These are phyloP conservation scores for Entomortierella lignicola DNA, from an alignment of 192 early-diverging fungal genomes.

Conservation along the genomic window DNA sequence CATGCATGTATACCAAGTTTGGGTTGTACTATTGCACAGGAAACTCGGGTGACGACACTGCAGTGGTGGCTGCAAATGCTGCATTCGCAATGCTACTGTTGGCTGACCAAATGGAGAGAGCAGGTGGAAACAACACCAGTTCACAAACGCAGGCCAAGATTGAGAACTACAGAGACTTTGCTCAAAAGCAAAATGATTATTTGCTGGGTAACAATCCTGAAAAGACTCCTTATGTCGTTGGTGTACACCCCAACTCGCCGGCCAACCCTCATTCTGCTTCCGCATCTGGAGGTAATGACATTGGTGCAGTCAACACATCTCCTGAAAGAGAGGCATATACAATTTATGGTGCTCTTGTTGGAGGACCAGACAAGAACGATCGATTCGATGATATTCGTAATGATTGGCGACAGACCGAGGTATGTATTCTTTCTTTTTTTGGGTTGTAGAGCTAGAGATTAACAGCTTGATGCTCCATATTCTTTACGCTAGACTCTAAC, in stretches of 20 bases:
- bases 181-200: constrained; percentile 62
- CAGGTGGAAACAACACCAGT: constrained; percentile 5
- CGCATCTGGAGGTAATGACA: constrained; percentile 62
- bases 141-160: constrained; percentile 13
- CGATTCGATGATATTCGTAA: constrained; percentile 58
- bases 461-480: neutral
- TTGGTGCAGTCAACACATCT: constrained; percentile 47
- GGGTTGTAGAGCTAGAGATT: too few relatives aligned
- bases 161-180: constrained; percentile 33
- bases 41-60: constrained; percentile 39
- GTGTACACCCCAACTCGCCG: constrained; percentile 69
- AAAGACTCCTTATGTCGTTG: constrained; percentile 67
- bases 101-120: constrained; percentile 39
- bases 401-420: constrained; percentile 64
- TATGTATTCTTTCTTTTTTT: constrained; percentile 14
- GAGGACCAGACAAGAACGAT: constrained; percentile 67
- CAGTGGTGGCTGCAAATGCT: constrained; percentile 48
- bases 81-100: constrained; percentile 51
- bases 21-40: constrained; percentile 54
- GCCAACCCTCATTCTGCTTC: constrained; percentile 67
- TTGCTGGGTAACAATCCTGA: constrained; percentile 64
- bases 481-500: neutral
- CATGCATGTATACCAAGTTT: constrained; percentile 56
- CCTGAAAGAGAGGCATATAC: constrained; percentile 53
- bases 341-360: constrained; percentile 68